Percentiles rank a stretch among this genome's conserved stretches.
These are phyloP conservation scores for Gypsophila paniculata DNA, from an alignment of 179 eudicot species.

Conservation along the genomic window DNA sequence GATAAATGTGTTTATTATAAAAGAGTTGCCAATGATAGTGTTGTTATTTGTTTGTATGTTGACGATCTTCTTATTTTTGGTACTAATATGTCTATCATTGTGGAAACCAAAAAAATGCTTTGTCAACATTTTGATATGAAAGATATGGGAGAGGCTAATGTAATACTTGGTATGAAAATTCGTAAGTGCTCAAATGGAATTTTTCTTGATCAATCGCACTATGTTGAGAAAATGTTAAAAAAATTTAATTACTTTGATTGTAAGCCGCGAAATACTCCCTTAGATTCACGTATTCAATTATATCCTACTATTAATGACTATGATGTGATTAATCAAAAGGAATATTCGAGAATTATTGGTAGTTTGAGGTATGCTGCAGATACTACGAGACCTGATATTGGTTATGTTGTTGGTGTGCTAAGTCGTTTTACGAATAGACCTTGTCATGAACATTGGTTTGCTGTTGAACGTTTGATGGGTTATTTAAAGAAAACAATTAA, in stretches of 20 bases:
- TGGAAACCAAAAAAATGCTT: neutral
- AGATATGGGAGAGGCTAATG: neutral
- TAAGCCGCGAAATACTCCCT: conserved; percentile 1
- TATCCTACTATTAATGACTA: neutral
- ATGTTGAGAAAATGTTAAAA: neutral
- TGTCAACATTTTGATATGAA: conserved; percentile 4
- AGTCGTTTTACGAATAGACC: conserved; percentile 1
- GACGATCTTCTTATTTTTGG: conserved; percentile 13
- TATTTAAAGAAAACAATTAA: too few species aligned
- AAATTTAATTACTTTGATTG: neutral
- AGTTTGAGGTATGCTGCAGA: neutral
- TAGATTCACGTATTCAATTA: neutral
- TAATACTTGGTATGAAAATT: neutral
- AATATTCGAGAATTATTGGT: neutral
- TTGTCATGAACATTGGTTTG: neutral
- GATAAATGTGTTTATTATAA: conserved; percentile 5
- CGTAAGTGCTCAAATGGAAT: neutral
- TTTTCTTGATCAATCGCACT: neutral
- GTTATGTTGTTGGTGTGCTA: neutral
- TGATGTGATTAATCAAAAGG: neutral
- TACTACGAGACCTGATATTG: neutral
- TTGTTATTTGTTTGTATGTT: neutral
- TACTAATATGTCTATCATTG: neutral
- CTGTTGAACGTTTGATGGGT: neutral
- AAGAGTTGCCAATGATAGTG: neutral